Conservation (phyloP, 2,329 filamentous ascomycete genomes). For the Botrytis fragariae region DNA sequence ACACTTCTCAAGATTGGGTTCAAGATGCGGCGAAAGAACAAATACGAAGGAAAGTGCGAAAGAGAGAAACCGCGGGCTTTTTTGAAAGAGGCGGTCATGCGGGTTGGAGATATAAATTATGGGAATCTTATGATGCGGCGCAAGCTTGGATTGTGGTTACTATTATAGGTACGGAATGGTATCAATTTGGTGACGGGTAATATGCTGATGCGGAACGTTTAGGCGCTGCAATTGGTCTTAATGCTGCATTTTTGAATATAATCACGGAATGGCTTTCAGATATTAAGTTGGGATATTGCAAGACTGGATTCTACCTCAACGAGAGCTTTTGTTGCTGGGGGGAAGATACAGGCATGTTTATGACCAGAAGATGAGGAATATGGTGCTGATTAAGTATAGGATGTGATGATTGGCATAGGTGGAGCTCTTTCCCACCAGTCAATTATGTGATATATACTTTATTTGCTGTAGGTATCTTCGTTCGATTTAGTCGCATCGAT, state of each 20-base stretch:
- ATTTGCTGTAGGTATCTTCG: slow-evolving; percentile 62
- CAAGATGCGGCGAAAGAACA: slow-evolving; percentile 94
- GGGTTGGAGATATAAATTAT: slow-evolving; percentile 78
- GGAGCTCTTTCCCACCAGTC: slow-evolving; percentile 73
- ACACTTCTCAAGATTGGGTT: slow-evolving; percentile 73
- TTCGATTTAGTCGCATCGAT: neutral
- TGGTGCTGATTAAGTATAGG: slow-evolving; percentile 47
- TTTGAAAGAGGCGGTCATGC: slow-evolving; percentile 62
- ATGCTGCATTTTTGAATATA: slow-evolving; percentile 91
- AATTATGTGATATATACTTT: slow-evolving; percentile 89
- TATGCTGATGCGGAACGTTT: slow-evolving; percentile 23
- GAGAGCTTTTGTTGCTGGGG: slow-evolving; percentile 99
- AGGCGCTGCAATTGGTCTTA: slow-evolving; percentile 85
- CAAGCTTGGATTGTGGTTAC: slow-evolving; percentile 98
- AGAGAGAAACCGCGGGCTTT: slow-evolving; percentile 69
- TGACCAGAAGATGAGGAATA: neutral
- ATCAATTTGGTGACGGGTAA: neutral
- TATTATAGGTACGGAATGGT: slow-evolving; percentile 59
- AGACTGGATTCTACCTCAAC: slow-evolving; percentile 93
- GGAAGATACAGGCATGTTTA: slow-evolving; percentile 69
- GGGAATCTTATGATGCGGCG: slow-evolving; percentile 89
- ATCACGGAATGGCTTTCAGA: slow-evolving; percentile 96
- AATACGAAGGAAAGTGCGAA: slow-evolving; percentile 71
- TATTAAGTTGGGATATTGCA: slow-evolving; percentile 94
- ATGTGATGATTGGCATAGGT: slow-evolving; percentile 84